Percentiles rank a stretch among this genome's conserved stretches.
phyloP scores from a whole-genome alignment of 768 basidiomycete genomes.

The Tylopilus sp. region DNA sequence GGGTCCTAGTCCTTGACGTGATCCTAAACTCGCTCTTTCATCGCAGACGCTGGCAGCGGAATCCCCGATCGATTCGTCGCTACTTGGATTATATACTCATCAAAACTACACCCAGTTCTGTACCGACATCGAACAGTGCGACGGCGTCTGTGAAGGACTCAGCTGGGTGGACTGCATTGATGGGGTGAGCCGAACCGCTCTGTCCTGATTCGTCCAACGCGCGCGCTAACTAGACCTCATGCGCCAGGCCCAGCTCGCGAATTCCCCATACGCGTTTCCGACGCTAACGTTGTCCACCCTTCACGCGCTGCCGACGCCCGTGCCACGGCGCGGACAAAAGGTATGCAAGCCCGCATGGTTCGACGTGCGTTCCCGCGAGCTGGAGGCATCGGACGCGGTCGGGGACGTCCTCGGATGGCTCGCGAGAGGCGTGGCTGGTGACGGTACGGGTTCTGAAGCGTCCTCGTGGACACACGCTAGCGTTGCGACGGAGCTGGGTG shows the following conservation, averaged over 20 bases:
- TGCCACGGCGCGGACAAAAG: conserved; percentile 74
- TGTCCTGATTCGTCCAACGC: background rate
- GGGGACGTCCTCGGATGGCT: conserved; percentile 58
- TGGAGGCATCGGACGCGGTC: conserved; percentile 59
- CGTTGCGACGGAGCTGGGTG: conserved; percentile 58
- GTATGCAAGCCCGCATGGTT: conserved; percentile 88
- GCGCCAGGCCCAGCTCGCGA: conserved; percentile 55
- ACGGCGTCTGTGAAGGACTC: conserved; percentile 65
- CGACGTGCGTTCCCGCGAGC: conserved; percentile 52
- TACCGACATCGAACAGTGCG: conserved; percentile 69
- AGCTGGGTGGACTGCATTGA: conserved; percentile 74
- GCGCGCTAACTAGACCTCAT: background rate
- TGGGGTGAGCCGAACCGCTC: conserved; percentile 39
- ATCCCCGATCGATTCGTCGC: conserved; percentile 86
- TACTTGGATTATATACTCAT: conserved; percentile 88
- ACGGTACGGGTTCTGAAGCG: conserved; percentile 5
- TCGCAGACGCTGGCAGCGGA: conserved; percentile 69
- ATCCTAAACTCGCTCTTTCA: background rate
- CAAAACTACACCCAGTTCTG: conserved; percentile 92
- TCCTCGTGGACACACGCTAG: conserved; percentile 45
- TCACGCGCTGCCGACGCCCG: conserved; percentile 86
- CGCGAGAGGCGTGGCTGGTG: conserved; percentile 25
- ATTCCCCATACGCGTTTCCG: conserved; percentile 81
- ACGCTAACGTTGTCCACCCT: conserved; percentile 76
- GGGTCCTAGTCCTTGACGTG: no score